Base-by-base conservation (phyloP, 805 yeast genomes). In the Kodamaea neixiangensis region DNA sequence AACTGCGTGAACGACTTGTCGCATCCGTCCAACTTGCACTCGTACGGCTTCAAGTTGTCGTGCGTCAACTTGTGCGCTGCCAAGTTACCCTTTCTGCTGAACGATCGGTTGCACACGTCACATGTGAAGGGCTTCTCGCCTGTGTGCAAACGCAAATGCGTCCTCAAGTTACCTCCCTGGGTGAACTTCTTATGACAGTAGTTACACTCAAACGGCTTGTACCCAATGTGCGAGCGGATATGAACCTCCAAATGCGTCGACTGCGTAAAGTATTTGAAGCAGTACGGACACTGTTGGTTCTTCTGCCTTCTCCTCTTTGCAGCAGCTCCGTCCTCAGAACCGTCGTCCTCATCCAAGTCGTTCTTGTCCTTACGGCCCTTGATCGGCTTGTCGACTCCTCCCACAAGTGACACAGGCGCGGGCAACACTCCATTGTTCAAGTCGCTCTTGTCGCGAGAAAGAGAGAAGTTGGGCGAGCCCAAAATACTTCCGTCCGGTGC, bases 191-290 rank as follows among this genome's bases (percentile, higher is more conserved):
- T 90, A 13, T 83, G 86, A 71, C 97, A 91, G 59, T 73, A 86
- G 17, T 79, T 77, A 66, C 97, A 91, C 59, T 79, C 83, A 64
- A 84, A 90, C 7, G 97, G 97, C 61, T 90, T 86, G 55, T 81
- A 80, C 0, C 97, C 97, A 60, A 90, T 85, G 65, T 90, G 97
- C 0, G 93, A 85, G 57, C 97, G 74, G 5, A 89, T 82, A 66
- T 90, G 97, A 14, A 91, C 96, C 57, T 90, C 96, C 59, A 91
- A 71, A 68, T 90, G 97, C 4, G 97, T 92, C n/a, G 90, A 77
- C 65, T 92, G 97, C 0, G 92, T 84, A 61, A 92, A 92, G 49
- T 80, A 78, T 63, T 89, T 89, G 60, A 79, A 79, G 65, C 97
- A 93, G 60, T 86, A 86, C 2, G 81, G 82, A 62, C 96, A 87